These are phyloP conservation scores for Anisodus tanguticus DNA, from an alignment of 257 asterid species.

Conservation along the genomic window DNA sequence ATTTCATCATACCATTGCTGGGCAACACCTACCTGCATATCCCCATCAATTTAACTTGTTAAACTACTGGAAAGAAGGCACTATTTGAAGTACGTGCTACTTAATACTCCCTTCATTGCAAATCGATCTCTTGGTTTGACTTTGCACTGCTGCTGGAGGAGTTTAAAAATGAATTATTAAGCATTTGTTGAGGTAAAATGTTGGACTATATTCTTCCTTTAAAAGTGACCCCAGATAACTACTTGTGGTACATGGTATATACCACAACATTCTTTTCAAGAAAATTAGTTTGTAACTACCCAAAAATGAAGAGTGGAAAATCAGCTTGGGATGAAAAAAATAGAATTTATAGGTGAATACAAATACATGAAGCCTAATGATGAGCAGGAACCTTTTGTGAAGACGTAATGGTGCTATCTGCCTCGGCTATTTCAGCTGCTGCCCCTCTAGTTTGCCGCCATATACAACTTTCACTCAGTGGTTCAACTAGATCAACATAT, in stretches of 20 bases:
- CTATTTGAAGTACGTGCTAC: neutral
- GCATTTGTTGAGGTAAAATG: neutral
- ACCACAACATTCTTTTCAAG: neutral
- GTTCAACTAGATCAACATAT: constrained; percentile 69
- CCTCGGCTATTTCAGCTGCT: constrained; percentile 67
- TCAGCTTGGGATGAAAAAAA: neutral
- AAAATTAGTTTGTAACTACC: neutral
- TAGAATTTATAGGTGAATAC: constrained; percentile 17
- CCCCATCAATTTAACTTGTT: constrained; percentile 27
- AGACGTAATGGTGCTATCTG: constrained; percentile 52
- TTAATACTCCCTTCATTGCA: neutral
- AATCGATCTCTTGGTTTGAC: constrained; percentile 6
- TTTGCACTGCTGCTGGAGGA: neutral
- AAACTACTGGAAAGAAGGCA: constrained; percentile 26
- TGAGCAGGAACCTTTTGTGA: constrained; percentile 56
- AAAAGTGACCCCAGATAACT: neutral
- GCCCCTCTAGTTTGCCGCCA: constrained; percentile 96
- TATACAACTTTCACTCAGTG: constrained; percentile 67
- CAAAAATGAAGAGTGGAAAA: constrained; percentile 10
- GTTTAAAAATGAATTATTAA: constrained; percentile 16
- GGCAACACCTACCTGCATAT: constrained; percentile 66
- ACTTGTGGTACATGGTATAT: neutral
- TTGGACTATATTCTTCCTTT: neutral
- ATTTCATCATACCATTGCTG: constrained; percentile 86
- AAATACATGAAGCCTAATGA: constrained; percentile 5